Percentiles rank a stretch among this genome's conserved stretches.
Evolutionary conservation across 805 yeast species (phyloP).

Genomic region (Wickerhamomyces ciferrii): DNA sequence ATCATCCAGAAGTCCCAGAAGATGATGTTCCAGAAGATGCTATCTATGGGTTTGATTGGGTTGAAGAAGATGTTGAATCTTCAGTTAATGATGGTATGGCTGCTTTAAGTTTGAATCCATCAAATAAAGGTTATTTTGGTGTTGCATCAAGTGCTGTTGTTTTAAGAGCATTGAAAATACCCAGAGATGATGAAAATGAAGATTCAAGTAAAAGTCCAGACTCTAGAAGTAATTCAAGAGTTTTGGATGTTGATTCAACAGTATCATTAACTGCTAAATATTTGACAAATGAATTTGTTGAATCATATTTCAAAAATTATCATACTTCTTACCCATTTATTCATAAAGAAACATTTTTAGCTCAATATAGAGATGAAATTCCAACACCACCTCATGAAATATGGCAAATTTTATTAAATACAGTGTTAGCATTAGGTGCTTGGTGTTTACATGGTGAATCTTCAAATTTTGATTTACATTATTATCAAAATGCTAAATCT

Average conservation of each 20-base stretch:
- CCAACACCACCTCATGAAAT: constrained; percentile 37
- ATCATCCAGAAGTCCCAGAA: constrained; percentile 23
- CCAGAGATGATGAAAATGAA: constrained; percentile 20
- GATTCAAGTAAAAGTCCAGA: constrained; percentile 14
- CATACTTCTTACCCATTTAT: constrained; percentile 61
- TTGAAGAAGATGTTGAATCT: constrained; percentile 41
- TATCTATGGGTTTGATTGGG: constrained; percentile 56
- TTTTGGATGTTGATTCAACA: constrained; percentile 19
- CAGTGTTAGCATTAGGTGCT: constrained; percentile 62
- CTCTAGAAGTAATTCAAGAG: constrained; percentile 18
- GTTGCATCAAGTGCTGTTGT: constrained; percentile 56
- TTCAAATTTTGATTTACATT: constrained; percentile 45
- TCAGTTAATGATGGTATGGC: constrained; percentile 57
- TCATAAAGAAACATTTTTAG: constrained; percentile 47
- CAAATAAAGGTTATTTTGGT: constrained; percentile 62
- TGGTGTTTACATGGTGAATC: constrained; percentile 59
- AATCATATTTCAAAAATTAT: constrained; percentile 51
- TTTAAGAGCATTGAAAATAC: constrained; percentile 40
- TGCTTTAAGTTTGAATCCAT: constrained; percentile 42
- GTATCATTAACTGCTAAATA: constrained; percentile 22
- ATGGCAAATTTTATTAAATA: constrained; percentile 51
- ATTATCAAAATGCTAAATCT: constrained; percentile 48
- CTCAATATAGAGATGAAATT: constrained; percentile 36
- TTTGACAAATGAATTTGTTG: constrained; percentile 31
- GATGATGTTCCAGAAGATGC: constrained; percentile 38